phyloP scores from a whole-genome alignment of 1,139 yeast species.

The Diutina neorugosa region DNA sequence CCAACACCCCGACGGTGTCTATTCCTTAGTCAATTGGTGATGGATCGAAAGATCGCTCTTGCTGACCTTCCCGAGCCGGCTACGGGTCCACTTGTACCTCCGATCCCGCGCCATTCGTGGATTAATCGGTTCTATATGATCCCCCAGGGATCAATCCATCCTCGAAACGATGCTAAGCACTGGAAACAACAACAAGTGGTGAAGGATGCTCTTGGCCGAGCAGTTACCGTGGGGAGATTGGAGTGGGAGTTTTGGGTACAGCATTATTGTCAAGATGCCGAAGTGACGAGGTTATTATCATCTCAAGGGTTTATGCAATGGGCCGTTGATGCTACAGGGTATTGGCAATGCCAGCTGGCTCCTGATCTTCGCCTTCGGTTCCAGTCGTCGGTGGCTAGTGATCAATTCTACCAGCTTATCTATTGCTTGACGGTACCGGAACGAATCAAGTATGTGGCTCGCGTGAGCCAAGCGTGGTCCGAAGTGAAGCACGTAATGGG shows the following conservation, averaged over 20 bases:
- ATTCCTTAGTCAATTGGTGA: background rate
- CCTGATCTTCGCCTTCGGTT: background rate
- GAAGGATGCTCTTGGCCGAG: background rate
- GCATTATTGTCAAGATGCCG: background rate
- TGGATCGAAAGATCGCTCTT: background rate
- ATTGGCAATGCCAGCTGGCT: background rate
- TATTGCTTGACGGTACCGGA: background rate
- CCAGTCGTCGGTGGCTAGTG: background rate
- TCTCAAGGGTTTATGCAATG: background rate
- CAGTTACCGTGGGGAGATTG: background rate
- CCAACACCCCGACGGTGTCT: background rate
- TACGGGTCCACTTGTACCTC: background rate
- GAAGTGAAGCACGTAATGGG: background rate
- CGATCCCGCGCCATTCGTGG: background rate
- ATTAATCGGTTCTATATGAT: background rate
- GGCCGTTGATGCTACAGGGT: background rate
- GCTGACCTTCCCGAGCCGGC: background rate
- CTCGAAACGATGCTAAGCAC: background rate
- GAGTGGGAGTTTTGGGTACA: background rate
- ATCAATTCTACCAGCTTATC: background rate
- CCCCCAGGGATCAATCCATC: background rate
- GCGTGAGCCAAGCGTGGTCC: background rate
- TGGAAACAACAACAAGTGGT: background rate
- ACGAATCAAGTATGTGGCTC: background rate
- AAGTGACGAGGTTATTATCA: background rate